These are phyloP conservation scores for Solanum sitiens DNA, from an alignment of 257 asterid species.

Conservation along the genomic window DNA sequence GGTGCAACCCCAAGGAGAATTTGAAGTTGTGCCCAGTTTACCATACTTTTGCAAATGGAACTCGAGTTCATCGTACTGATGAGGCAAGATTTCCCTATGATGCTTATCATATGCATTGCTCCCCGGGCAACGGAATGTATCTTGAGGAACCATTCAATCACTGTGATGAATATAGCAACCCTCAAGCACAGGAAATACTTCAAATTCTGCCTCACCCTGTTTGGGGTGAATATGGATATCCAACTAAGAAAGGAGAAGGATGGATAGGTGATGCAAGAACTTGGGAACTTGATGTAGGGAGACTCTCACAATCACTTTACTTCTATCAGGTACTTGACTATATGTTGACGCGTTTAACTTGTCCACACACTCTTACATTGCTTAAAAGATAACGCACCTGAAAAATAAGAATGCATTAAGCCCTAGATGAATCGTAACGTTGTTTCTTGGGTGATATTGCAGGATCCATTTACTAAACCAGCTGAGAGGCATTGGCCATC, in stretches of 20 bases:
- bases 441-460: conserved; percentile 8
- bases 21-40: conserved; percentile 47
- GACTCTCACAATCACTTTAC: conserved; percentile 43
- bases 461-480: conserved; percentile 64
- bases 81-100: conserved; percentile 41
- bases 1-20: conserved; percentile 38
- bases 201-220: conserved; percentile 73
- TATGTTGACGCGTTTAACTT: neutral
- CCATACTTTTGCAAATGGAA: conserved; percentile 64
- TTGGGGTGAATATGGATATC: conserved; percentile 75
- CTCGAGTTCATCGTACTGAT: conserved; percentile 44
- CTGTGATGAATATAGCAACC: conserved; percentile 76
- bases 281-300: conserved; percentile 69
- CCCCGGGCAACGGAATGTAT: conserved; percentile 44
- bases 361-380: neutral
- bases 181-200: conserved; percentile 78
- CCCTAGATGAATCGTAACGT: neutral
- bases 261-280: conserved; percentile 71
- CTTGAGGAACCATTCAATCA: conserved; percentile 31
- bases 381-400: neutral
- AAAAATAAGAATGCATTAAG: neutral
- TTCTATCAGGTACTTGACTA: conserved; percentile 38
- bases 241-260: conserved; percentile 61
- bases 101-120: conserved; percentile 66
- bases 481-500: conserved; percentile 64